Conservation (phyloP, 257 asterid species). For the Solanum pennellii region DNA sequence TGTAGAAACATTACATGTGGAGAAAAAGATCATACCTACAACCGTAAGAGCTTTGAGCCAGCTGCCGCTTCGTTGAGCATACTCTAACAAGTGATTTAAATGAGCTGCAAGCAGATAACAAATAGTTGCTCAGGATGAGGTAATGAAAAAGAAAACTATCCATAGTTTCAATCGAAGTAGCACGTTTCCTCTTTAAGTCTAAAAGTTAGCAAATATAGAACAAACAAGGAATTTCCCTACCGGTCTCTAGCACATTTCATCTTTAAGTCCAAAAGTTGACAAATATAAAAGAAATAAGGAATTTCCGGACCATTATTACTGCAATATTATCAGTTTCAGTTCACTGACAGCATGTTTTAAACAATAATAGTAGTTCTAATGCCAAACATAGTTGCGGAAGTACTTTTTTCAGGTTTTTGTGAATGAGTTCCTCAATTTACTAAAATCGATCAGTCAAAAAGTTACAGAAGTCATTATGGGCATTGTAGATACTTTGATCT, state of each 20-base stretch:
- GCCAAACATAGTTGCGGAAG: not conserved
- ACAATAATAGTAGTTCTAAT: not conserved
- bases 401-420: not conserved
- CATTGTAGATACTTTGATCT: not conserved
- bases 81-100: constrained; percentile 81
- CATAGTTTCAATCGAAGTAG: not conserved
- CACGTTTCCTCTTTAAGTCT: not conserved
- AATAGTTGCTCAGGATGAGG: not conserved
- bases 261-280: not conserved
- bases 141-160: not conserved
- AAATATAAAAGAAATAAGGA: not conserved
- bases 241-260: not conserved
- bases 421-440: not conserved
- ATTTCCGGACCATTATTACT: not conserved
- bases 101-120: constrained; percentile 65
- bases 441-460: not conserved
- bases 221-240: not conserved
- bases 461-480: not conserved
- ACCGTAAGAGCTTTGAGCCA: constrained; percentile 48
- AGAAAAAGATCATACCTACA: constrained; percentile 46
- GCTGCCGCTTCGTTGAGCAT: constrained; percentile 42
- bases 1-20: not conserved
- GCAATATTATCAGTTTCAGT: not conserved
- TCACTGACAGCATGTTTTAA: not conserved
- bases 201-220: not conserved